phyloP scores from a whole-genome alignment of 371 early-diverging fungal species.

The Mortierella sp. region DNA sequence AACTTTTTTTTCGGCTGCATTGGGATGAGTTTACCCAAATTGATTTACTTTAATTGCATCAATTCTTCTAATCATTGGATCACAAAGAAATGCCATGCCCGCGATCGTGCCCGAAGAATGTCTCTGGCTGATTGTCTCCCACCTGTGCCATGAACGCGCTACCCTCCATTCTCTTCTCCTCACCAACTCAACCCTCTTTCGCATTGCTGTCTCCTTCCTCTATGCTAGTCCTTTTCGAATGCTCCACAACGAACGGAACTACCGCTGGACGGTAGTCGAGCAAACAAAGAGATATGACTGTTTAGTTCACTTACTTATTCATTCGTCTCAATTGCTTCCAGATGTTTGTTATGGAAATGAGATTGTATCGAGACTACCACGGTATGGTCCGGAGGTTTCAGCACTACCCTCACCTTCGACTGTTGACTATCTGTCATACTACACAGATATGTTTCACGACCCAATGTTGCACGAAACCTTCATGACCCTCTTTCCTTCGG shows the following conservation, averaged over 20 bases:
- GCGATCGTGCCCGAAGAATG: conserved; percentile 48
- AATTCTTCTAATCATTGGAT: neutral
- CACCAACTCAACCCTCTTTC: conserved; percentile 34
- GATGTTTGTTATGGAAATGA: neutral
- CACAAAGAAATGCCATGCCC: conserved; percentile 47
- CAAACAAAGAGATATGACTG: conserved; percentile 34
- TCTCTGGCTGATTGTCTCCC: conserved; percentile 44
- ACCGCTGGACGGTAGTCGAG: conserved; percentile 35
- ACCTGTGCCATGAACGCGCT: conserved; percentile 37
- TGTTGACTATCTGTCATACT: conserved; percentile 47
- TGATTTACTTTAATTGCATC: neutral
- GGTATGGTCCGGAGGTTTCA: conserved; percentile 46
- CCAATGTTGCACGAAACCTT: conserved; percentile 53
- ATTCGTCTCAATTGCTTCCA: conserved; percentile 34
- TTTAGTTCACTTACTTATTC: conserved; percentile 42
- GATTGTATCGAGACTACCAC: conserved; percentile 17
- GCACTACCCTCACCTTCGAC: conserved; percentile 39
- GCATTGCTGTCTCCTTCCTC: conserved; percentile 46
- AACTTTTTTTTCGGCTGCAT: neutral
- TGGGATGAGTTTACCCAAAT: neutral
- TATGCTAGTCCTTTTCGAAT: conserved; percentile 48
- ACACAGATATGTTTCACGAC: conserved; percentile 52
- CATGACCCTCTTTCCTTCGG: conserved; percentile 51
- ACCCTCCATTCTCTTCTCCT: conserved; percentile 39
- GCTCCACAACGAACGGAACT: conserved; percentile 36